phyloP scores from a whole-genome alignment of 768 basidiomycete genomes.

The Podaxis sp. region DNA sequence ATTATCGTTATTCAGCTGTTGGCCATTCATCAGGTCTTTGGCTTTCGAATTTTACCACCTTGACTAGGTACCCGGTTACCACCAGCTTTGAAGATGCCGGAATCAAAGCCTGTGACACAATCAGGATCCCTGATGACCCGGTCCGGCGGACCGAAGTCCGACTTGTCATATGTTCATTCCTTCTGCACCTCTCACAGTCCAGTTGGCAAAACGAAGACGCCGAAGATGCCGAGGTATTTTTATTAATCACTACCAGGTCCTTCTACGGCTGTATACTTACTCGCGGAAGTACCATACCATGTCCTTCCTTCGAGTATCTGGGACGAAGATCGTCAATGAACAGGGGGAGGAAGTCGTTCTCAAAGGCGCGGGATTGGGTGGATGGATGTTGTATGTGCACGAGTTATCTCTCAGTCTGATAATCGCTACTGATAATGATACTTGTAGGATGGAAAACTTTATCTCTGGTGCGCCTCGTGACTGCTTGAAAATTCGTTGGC shows the following conservation, averaged over 20 bases:
- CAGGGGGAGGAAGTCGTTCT: constrained; percentile 55
- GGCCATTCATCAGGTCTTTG: no score
- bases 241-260: neutral
- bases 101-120: no score
- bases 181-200: no score
- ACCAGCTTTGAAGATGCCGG: no score
- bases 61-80: no score
- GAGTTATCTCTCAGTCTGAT: constrained; percentile 7
- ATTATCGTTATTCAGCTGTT: no score
- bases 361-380: constrained; percentile 74
- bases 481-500: neutral
- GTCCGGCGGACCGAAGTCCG: no score
- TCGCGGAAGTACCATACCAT: constrained; percentile 20
- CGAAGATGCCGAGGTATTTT: neutral
- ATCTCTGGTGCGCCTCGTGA: constrained; percentile 44
- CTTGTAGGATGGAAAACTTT: constrained; percentile 68
- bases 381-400: constrained; percentile 82
- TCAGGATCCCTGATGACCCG: no score
- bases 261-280: neutral
- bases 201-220: no score
- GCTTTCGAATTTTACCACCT: no score
- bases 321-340: constrained; percentile 56
- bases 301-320: constrained; percentile 53
- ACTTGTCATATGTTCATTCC: no score
- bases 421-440: constrained; percentile 4